A percentile compares a stretch with the other conserved stretches of the same genome.
These are phyloP conservation scores for Coemansia sp. DNA, from an alignment of 192 early-diverging fungal genomes.

Conservation along the genomic window DNA sequence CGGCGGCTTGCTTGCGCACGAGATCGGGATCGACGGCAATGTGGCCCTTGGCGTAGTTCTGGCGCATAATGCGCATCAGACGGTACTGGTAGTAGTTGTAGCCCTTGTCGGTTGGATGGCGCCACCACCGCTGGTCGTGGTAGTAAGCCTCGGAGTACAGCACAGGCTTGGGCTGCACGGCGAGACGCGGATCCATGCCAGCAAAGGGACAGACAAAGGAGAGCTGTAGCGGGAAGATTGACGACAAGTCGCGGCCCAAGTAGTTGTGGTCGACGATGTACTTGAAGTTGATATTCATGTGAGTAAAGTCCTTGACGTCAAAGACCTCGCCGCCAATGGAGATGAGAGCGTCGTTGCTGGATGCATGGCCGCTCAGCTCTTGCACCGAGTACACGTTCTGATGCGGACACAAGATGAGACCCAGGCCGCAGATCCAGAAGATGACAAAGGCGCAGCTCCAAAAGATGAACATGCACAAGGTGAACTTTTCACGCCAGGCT, in stretches of 20 bases:
- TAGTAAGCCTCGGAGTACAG: conserved; percentile 63
- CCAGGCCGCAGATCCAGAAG: conserved; percentile 81
- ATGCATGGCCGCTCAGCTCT: conserved; percentile 63
- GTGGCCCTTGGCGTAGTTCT: conserved; percentile 66
- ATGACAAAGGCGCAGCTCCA: conserved; percentile 77
- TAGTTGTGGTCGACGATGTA: conserved; percentile 60
- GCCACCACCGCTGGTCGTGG: conserved; percentile 72
- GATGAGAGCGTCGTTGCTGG: conserved; percentile 61
- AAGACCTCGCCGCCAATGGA: conserved; percentile 83
- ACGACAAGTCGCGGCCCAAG: conserved; percentile 65
- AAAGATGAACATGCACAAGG: conserved; percentile 83
- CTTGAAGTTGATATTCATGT: conserved; percentile 54
- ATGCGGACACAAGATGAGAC: conserved; percentile 70
- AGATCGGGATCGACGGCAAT: conserved; percentile 62
- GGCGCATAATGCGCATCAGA: conserved; percentile 61
- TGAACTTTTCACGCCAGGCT: conserved; percentile 98
- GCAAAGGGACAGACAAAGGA: conserved; percentile 60
- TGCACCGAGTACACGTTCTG: conserved; percentile 69
- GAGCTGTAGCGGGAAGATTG: conserved; percentile 70
- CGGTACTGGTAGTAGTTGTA: conserved; percentile 72
- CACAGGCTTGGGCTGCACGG: conserved; percentile 53
- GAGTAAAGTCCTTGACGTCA: conserved; percentile 66
- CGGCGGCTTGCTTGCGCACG: conserved; percentile 58
- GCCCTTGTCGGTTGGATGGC: conserved; percentile 58
- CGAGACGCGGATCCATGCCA: conserved; percentile 58